Evolutionary conservation across 2,329 filamentous ascomycete species (phyloP).

Genomic region (Beauveria caledonica): DNA sequence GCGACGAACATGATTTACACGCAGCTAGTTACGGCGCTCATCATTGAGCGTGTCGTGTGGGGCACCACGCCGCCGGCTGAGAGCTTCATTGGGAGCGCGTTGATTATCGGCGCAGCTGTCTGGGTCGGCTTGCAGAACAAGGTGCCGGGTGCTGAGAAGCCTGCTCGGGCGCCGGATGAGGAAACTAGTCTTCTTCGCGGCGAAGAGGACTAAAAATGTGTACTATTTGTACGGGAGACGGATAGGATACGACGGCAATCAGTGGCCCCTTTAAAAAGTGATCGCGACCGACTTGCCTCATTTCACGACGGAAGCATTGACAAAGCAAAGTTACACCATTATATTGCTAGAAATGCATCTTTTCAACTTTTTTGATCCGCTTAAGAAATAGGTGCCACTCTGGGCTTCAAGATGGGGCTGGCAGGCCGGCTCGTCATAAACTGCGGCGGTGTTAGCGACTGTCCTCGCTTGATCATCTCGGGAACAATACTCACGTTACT

Average conservation of each 20-base stretch:
- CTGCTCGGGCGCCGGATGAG: slow-evolving; percentile 21
- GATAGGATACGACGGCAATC: neutral
- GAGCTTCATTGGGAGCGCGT: slow-evolving; percentile 30
- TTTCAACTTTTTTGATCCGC: neutral
- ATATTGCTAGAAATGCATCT: slow-evolving; percentile 3
- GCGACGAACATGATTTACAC: slow-evolving; percentile 26
- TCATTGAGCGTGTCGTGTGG: slow-evolving; percentile 35
- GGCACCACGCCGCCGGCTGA: slow-evolving; percentile 30
- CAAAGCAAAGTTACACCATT: neutral
- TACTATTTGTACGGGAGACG: neutral
- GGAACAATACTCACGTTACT: slow-evolving; percentile 59
- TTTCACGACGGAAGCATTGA: neutral
- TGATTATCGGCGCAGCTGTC: slow-evolving; percentile 34
- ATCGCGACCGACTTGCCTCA: neutral
- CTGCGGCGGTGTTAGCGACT: neutral
- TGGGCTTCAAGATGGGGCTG: slow-evolving; percentile 1
- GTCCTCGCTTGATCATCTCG: neutral
- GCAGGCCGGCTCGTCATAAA: slow-evolving; percentile 5
- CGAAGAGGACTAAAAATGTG: neutral
- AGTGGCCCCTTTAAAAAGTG: neutral
- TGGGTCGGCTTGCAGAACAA: slow-evolving; percentile 36
- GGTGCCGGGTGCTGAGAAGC: slow-evolving; percentile 17
- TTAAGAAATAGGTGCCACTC: slow-evolving; percentile 2
- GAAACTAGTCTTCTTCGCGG: slow-evolving; percentile 24
- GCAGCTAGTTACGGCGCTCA: slow-evolving; percentile 27